These are phyloP conservation scores for Raphanus raphanistrum DNA, from an alignment of 345 rosid genomes.

Conservation along the genomic window DNA sequence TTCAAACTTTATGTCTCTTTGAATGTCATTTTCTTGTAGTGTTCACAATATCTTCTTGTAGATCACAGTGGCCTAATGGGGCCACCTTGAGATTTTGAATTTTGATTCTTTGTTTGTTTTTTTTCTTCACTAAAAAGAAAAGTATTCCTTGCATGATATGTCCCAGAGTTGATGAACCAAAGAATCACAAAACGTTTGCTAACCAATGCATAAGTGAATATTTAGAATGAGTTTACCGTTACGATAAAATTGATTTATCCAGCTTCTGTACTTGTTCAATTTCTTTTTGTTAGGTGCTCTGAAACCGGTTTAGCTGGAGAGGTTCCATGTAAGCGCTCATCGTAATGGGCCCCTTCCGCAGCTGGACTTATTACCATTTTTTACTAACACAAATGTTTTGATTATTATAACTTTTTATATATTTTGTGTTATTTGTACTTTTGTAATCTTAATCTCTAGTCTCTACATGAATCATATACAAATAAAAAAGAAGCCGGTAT, in stretches of 20 bases:
- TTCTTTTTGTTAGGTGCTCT: neutral
- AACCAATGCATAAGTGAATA: neutral
- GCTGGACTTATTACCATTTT: neutral
- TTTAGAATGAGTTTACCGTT: neutral
- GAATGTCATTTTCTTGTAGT: conserved; percentile 33
- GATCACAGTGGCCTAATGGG: conserved; percentile 3
- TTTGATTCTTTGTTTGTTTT: conserved; percentile 6
- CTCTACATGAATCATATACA: neutral
- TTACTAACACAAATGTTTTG: neutral
- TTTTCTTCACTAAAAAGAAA: conserved; percentile 24
- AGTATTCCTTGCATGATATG: conserved; percentile 18
- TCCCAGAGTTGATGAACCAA: neutral
- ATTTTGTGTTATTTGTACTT: neutral
- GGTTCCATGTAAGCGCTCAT: neutral
- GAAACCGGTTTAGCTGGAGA: conserved; percentile 20
- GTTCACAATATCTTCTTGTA: conserved; percentile 22
- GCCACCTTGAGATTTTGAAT: conserved; percentile 23
- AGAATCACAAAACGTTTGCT: neutral
- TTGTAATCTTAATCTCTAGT: neutral
- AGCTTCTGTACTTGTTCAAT: neutral
- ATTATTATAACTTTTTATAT: neutral
- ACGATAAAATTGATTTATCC: neutral
- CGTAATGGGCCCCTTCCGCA: neutral
- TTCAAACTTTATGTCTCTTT: conserved; percentile 39
- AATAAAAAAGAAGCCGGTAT: neutral